phyloP scores from a whole-genome alignment of 192 early-diverging fungal species.

The Geranomyces variabilis region DNA sequence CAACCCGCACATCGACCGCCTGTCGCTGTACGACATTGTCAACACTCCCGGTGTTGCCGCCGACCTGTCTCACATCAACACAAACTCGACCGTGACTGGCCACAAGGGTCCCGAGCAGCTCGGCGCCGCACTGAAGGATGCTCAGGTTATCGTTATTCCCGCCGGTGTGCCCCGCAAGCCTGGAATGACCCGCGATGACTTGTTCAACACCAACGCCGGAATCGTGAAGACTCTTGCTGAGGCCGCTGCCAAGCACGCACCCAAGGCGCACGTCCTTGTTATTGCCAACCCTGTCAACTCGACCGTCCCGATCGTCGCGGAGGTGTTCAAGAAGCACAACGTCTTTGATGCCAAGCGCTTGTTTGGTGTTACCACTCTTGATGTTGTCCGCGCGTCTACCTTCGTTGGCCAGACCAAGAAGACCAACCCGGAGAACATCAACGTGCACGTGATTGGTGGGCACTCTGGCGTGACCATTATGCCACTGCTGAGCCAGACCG shows the following conservation, averaged over 20 bases:
- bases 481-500: constrained; percentile 77
- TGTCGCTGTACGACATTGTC: constrained; percentile 95
- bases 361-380: constrained; percentile 94
- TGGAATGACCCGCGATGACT: constrained; percentile 97
- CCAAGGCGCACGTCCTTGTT: constrained; percentile 84
- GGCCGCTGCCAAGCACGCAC: constrained; percentile 75
- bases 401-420: constrained; percentile 83
- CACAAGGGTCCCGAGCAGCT: constrained; percentile 70
- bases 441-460: constrained; percentile 87
- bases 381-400: constrained; percentile 90
- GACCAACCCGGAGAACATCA: constrained; percentile 68
- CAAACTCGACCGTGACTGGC: constrained; percentile 70
- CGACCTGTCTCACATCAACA: constrained; percentile 93
- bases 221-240: constrained; percentile 85
- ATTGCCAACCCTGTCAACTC: constrained; percentile 99
- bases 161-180: constrained; percentile 98
- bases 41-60: constrained; percentile 97
- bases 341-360: constrained; percentile 85
- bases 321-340: constrained; percentile 87
- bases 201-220: constrained; percentile 98
- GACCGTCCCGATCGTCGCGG: constrained; percentile 93
- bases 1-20: constrained; percentile 80
- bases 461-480: constrained; percentile 97
- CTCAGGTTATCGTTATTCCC: constrained; percentile 86
- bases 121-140: constrained; percentile 67